Evolutionary conservation across 2,329 filamentous ascomycete species (phyloP).

Genomic region (Hymenoscyphus infarciens): DNA sequence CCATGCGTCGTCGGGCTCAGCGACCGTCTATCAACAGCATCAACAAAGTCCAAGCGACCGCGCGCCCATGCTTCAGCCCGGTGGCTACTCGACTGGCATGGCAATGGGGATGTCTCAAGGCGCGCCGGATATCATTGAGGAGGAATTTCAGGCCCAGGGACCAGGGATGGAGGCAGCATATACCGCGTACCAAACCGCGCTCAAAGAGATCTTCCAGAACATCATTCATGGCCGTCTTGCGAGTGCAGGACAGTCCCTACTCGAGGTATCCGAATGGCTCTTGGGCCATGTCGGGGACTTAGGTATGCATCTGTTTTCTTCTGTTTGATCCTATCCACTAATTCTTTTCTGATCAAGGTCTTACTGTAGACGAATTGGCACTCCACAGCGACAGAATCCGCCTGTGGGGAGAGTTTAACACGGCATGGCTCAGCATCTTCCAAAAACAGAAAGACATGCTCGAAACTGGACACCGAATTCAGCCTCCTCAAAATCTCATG

Average conservation of each 20-base stretch:
- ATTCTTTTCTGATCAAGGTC: slow-evolving; percentile 54
- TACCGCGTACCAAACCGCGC: slow-evolving; percentile 58
- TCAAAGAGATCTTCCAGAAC: slow-evolving; percentile 59
- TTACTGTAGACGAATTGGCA: slow-evolving; percentile 76
- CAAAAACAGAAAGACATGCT: slow-evolving; percentile 79
- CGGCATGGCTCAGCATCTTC: slow-evolving; percentile 80
- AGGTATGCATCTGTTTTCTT: slow-evolving; percentile 49
- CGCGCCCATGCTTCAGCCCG: slow-evolving; percentile 52
- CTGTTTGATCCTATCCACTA: slow-evolving; percentile 31
- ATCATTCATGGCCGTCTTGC: slow-evolving; percentile 56
- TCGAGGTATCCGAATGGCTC: slow-evolving; percentile 64
- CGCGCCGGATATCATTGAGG: slow-evolving; percentile 46
- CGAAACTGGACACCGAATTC: slow-evolving; percentile 36
- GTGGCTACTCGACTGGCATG: slow-evolving; percentile 47
- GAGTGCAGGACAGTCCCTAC: slow-evolving; percentile 55
- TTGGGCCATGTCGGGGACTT: slow-evolving; percentile 61
- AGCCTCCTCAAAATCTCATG: slow-evolving; percentile 57
- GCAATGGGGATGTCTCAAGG: slow-evolving; percentile 46
- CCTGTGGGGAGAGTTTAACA: slow-evolving; percentile 92
- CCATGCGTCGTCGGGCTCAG: slow-evolving; percentile 48
- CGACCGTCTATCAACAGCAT: slow-evolving; percentile 53
- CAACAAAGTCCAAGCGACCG: slow-evolving; percentile 54
- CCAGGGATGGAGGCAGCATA: slow-evolving; percentile 62
- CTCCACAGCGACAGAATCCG: slow-evolving; percentile 73
- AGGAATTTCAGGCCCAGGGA: slow-evolving; percentile 54